Evolutionary conservation across 169 alveolate species (phyloP).

Genomic region (Cryptosporidium sp.): DNA sequence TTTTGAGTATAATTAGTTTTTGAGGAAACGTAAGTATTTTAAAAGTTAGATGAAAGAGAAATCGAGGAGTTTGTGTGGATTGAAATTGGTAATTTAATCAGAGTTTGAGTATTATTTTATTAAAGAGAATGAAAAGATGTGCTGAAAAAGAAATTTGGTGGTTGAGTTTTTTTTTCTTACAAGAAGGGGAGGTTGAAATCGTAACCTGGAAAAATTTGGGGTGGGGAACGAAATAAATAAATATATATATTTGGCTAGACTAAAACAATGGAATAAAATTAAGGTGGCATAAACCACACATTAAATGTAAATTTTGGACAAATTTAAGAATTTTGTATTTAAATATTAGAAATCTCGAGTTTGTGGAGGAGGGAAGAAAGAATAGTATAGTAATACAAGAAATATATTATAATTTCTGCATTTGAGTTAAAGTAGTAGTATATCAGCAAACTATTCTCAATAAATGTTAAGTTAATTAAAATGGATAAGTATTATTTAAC

Average conservation of each 20-base stretch:
- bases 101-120: no score
- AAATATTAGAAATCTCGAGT: not conserved
- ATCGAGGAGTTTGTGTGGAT: no score
- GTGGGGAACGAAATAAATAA: no score
- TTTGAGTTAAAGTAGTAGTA: not conserved
- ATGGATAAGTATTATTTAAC: constrained; percentile 52
- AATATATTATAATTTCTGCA: not conserved
- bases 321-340: constrained; percentile 3
- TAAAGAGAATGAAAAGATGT: not conserved
- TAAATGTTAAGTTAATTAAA: not conserved
- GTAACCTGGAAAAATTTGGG: not conserved
- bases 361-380: not conserved
- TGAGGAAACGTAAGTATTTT: no score
- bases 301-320: not conserved
- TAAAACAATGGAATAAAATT: not conserved
- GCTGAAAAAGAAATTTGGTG: not conserved
- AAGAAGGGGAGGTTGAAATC: not conserved
- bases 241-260: no score
- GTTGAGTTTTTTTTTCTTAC: not conserved
- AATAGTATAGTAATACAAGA: not conserved
- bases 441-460: not conserved
- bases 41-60: no score
- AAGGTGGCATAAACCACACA: not conserved
- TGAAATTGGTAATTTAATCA: no score
- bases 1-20: no score